These are phyloP conservation scores for Tulasnella sp. DNA, from an alignment of 768 basidiomycete genomes.

Conservation along the genomic window DNA sequence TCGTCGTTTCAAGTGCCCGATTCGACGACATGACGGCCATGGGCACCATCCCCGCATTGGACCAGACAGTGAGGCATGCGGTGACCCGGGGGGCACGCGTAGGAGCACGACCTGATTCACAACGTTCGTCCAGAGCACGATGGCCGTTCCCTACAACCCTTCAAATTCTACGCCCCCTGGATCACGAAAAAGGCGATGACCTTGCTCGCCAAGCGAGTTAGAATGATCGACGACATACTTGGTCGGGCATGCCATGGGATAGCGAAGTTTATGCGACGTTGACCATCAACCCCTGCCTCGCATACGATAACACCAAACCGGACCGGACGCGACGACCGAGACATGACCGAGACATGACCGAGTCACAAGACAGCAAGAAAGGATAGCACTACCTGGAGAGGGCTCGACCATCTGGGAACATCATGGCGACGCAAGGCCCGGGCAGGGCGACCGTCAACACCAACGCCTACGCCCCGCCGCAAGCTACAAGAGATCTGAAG, in stretches of 20 bases:
- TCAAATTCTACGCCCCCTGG: background rate
- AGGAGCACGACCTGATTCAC: background rate
- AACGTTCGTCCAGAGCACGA: background rate
- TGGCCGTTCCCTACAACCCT: background rate
- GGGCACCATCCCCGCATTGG: background rate
- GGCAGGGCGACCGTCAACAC: too few relatives aligned
- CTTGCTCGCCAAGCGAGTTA: background rate
- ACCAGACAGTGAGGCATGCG: too few relatives aligned
- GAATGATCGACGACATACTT: background rate
- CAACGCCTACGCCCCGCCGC: too few relatives aligned
- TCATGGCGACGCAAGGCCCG: too few relatives aligned
- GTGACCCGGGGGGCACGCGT: too few relatives aligned
- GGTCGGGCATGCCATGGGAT: too few relatives aligned
- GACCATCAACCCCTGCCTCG: background rate
- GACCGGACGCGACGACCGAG: background rate
- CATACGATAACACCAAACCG: too few relatives aligned
- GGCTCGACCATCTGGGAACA: too few relatives aligned
- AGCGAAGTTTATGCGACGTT: background rate
- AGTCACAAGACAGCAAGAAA: too few relatives aligned
- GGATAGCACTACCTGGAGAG: too few relatives aligned
- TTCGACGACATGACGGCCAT: too few relatives aligned
- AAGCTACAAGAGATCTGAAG: too few relatives aligned
- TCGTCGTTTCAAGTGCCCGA: background rate
- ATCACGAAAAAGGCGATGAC: background rate
- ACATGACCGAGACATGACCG: background rate